A percentile compares a stretch with the other conserved stretches of the same genome.
These are phyloP conservation scores for Ceratorhiza oryzae-sativae DNA, from an alignment of 1,284 basidiomycete species.

Conservation along the genomic window DNA sequence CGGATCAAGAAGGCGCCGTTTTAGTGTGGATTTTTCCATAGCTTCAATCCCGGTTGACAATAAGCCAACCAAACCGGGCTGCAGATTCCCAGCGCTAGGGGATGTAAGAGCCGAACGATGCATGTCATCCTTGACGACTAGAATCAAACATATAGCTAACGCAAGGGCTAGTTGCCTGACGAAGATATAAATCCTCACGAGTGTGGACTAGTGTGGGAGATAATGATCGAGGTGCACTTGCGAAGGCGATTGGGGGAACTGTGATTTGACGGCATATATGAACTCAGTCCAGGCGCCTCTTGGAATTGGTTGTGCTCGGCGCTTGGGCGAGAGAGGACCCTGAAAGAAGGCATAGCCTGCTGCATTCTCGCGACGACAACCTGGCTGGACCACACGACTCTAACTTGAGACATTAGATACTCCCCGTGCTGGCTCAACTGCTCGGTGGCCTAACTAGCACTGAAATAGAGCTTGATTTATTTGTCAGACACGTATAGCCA, in stretches of 20 bases:
- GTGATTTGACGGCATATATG: not conserved
- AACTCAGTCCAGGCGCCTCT: not conserved
- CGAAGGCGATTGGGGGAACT: not conserved
- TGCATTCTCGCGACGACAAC: not conserved
- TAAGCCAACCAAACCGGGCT: not conserved
- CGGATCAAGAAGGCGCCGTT: constrained; percentile 3
- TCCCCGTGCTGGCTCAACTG: not conserved
- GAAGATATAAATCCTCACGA: not conserved
- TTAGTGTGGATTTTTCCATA: not conserved
- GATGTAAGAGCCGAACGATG: not conserved
- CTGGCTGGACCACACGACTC: not conserved
- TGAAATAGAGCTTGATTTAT: not conserved
- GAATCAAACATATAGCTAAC: not conserved
- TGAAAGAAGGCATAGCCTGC: not conserved
- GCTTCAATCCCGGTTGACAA: not conserved
- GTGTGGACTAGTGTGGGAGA: not conserved
- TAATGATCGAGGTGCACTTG: not conserved
- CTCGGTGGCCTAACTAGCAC: not conserved
- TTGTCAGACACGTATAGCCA: not conserved
- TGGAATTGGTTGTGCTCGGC: too few relatives aligned
- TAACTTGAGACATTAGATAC: not conserved
- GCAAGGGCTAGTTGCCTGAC: not conserved
- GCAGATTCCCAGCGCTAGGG: not conserved
- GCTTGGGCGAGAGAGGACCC: not conserved
- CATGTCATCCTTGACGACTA: not conserved